Evolutionary conservation across 306 rosid genomes (phyloP).

Genomic region (Cucurbita moschata): DNA sequence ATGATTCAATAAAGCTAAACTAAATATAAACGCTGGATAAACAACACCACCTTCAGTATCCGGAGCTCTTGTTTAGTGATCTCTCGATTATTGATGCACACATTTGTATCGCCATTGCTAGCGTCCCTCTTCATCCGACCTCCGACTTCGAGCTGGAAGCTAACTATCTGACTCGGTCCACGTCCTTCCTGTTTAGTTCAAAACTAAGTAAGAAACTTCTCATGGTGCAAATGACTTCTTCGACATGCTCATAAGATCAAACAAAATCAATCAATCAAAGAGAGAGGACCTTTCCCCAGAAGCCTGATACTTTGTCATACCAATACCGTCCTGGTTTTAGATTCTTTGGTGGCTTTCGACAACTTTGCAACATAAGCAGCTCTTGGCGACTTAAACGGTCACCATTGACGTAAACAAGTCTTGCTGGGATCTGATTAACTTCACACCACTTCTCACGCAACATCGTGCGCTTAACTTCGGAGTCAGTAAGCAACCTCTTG

Average conservation of each 20-base stretch:
- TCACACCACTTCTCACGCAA: constrained; percentile 29
- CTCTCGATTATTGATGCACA: constrained; percentile 39
- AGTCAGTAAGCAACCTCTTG: constrained; percentile 28
- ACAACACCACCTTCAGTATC: constrained; percentile 38
- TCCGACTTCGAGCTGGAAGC: constrained; percentile 36
- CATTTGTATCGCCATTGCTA: constrained; percentile 58
- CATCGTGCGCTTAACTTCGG: constrained; percentile 29
- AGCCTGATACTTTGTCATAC: constrained; percentile 68
- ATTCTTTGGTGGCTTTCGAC: constrained; percentile 46
- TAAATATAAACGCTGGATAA: neutral
- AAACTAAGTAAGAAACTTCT: constrained; percentile 7
- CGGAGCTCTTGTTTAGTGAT: constrained; percentile 40
- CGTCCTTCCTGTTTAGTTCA: constrained; percentile 41
- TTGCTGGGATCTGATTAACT: constrained; percentile 41
- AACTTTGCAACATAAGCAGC: constrained; percentile 22
- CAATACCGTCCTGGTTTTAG: constrained; percentile 61
- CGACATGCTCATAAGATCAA: neutral
- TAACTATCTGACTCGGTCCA: constrained; percentile 53
- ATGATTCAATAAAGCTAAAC: neutral
- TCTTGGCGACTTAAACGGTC: constrained; percentile 33
- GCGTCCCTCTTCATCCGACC: constrained; percentile 28
- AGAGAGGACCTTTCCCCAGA: constrained; percentile 73
- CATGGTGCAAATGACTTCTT: neutral
- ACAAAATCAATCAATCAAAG: neutral
- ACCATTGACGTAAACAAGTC: constrained; percentile 33